Conservation (phyloP, 495 filamentous ascomycete species). For the Daldinia loculata region DNA sequence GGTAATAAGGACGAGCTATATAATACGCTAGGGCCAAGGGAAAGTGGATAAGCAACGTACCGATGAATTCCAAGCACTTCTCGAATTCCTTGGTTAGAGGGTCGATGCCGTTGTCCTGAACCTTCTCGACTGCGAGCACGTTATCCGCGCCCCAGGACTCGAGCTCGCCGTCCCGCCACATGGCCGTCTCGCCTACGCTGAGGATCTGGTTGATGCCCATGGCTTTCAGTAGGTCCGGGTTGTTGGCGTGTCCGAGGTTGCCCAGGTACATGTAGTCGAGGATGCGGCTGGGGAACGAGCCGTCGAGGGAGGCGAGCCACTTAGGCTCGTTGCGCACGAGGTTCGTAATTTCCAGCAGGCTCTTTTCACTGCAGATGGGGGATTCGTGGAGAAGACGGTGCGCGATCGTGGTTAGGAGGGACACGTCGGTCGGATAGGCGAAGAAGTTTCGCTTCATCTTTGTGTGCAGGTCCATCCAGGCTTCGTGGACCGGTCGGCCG, state of each 20-base stretch:
- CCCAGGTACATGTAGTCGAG: slow-evolving; percentile 96
- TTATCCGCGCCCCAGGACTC: slow-evolving; percentile 76
- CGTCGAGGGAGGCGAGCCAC: slow-evolving; percentile 88
- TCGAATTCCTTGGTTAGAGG: slow-evolving; percentile 87
- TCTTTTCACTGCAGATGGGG: slow-evolving; percentile 49
- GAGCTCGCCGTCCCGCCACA: slow-evolving; percentile 75
- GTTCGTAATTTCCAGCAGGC: slow-evolving; percentile 54
- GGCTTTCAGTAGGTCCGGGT: slow-evolving; percentile 78
- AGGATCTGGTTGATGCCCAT: slow-evolving; percentile 88
- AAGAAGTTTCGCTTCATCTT: slow-evolving; percentile 91
- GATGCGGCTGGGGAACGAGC: slow-evolving; percentile 87
- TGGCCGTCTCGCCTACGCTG: slow-evolving; percentile 90
- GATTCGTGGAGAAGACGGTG: slow-evolving; percentile 69
- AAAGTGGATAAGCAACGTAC: slow-evolving; percentile 60
- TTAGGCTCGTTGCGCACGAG: slow-evolving; percentile 65
- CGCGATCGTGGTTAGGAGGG: slow-evolving; percentile 77
- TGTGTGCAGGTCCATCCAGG: slow-evolving; percentile 87
- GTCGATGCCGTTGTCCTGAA: slow-evolving; percentile 98
- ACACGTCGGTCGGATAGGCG: slow-evolving; percentile 89
- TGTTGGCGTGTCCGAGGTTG: slow-evolving; percentile 91
- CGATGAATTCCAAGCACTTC: slow-evolving; percentile 88
- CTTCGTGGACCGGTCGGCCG: slow-evolving; percentile 77
- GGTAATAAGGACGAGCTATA: background rate
- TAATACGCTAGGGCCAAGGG: slow-evolving; percentile 2
- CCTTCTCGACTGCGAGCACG: slow-evolving; percentile 77